These are phyloP conservation scores for Nidularia sp. DNA, from an alignment of 768 basidiomycete species.

Conservation along the genomic window DNA sequence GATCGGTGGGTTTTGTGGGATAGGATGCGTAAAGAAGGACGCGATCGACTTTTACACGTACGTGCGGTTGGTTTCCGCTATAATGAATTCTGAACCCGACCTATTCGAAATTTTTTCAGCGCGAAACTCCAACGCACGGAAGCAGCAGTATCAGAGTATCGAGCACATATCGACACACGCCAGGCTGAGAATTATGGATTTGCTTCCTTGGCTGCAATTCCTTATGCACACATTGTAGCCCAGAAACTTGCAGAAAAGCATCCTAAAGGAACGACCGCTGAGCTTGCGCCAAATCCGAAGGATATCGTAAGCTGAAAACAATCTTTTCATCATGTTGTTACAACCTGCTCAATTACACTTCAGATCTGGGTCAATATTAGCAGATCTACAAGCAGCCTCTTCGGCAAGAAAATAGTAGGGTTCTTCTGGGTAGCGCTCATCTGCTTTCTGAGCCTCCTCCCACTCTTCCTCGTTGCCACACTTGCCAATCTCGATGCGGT, in stretches of 20 bases:
- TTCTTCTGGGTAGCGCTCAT: slow-evolving; percentile 72
- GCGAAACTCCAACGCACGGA: slow-evolving; percentile 64
- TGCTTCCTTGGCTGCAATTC: slow-evolving; percentile 84
- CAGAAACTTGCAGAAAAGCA: slow-evolving; percentile 63
- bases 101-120: slow-evolving; percentile 18
- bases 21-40: slow-evolving; percentile 82
- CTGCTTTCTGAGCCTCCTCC: slow-evolving; percentile 94
- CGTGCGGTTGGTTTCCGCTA: slow-evolving; percentile 20
- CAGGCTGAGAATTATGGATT: slow-evolving; percentile 91
- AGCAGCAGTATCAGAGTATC: slow-evolving; percentile 66
- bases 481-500: slow-evolving; percentile 88
- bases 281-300: slow-evolving; percentile 83
- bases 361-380: slow-evolving; percentile 83
- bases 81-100: not conserved
- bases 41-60: slow-evolving; percentile 94
- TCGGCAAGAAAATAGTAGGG: slow-evolving; percentile 67
- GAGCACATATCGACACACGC: slow-evolving; percentile 64
- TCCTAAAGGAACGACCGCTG: slow-evolving; percentile 67
- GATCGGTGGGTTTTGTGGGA: slow-evolving; percentile 75
- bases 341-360: not conserved
- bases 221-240: slow-evolving; percentile 85
- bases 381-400: slow-evolving; percentile 59
- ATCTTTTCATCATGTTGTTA: not conserved
- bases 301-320: slow-evolving; percentile 48
- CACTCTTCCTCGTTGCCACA: slow-evolving; percentile 84